These are phyloP conservation scores for Agrostemma githago DNA, from an alignment of 148 eudicot species.

Conservation along the genomic window DNA sequence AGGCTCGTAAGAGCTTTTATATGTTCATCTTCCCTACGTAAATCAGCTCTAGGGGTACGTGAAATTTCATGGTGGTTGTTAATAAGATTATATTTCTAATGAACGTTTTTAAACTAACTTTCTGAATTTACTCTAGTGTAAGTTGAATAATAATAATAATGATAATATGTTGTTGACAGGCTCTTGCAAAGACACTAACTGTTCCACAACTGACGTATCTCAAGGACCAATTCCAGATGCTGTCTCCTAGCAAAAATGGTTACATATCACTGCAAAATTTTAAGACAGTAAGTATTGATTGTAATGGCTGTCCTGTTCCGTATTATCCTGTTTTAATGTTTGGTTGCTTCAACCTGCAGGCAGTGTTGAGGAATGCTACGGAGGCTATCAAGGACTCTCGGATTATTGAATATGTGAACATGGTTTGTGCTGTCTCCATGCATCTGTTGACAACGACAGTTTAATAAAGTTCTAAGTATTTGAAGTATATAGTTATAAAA, in stretches of 20 bases:
- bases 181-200: constrained; percentile 82
- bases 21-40: constrained; percentile 75
- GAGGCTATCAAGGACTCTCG: constrained; percentile 93
- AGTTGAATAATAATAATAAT: background rate
- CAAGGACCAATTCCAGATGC: constrained; percentile 72
- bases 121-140: background rate
- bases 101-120: background rate
- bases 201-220: constrained; percentile 65
- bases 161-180: constrained; percentile 36
- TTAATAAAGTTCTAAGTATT: no score
- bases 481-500: no score
- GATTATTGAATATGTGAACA: constrained; percentile 67
- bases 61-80: constrained; percentile 9
- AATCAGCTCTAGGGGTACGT: constrained; percentile 87
- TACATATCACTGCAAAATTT: constrained; percentile 65
- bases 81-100: background rate
- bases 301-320: background rate
- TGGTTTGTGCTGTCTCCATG: constrained; percentile 35
- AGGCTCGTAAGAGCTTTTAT: constrained; percentile 82
- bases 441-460: background rate
- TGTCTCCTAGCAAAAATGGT: constrained; percentile 83
- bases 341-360: constrained; percentile 40
- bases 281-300: constrained; percentile 41
- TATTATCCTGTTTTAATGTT: constrained; percentile 1
- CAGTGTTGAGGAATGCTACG: constrained; percentile 50